A percentile compares a stretch with the other conserved stretches of the same genome.
Evolutionary conservation across 202 grass and related monocot genomes (phyloP).

Genomic region (Carex sylvatica): DNA sequence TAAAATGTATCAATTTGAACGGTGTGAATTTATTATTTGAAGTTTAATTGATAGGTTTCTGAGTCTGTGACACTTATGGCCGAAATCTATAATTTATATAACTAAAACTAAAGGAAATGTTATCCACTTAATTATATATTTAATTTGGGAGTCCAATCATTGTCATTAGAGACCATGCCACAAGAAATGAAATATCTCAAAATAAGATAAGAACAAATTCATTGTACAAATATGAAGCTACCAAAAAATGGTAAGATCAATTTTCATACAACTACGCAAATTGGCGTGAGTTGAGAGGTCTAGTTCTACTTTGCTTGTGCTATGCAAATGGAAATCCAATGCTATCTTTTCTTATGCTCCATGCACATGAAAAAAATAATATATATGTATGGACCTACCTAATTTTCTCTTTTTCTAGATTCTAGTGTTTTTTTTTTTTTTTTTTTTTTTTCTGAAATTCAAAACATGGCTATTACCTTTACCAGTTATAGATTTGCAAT

Average conservation of each 20-base stretch:
- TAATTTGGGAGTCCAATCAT: neutral
- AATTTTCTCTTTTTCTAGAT: neutral
- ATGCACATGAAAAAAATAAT: neutral
- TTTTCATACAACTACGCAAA: neutral
- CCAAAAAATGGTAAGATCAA: neutral
- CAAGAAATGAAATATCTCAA: neutral
- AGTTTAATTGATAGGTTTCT: no score
- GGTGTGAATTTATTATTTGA: no score
- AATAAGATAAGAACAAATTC: neutral
- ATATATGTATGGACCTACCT: neutral
- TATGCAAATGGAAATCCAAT: neutral
- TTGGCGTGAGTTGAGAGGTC: conserved; percentile 8
- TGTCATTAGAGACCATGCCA: neutral
- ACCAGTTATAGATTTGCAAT: neutral
- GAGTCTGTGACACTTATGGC: no score
- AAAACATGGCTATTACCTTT: neutral
- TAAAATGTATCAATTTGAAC: no score
- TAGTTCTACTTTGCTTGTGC: conserved; percentile 11
- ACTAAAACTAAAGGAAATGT: neutral
- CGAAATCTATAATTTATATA: neutral
- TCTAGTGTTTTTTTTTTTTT: neutral
- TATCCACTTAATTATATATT: neutral
- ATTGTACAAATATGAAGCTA: neutral
- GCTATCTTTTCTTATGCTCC: neutral
- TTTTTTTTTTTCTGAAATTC: neutral